Evolutionary conservation across 2,329 filamentous ascomycete genomes (phyloP).

Genomic region (Exophiala aquamarina): DNA sequence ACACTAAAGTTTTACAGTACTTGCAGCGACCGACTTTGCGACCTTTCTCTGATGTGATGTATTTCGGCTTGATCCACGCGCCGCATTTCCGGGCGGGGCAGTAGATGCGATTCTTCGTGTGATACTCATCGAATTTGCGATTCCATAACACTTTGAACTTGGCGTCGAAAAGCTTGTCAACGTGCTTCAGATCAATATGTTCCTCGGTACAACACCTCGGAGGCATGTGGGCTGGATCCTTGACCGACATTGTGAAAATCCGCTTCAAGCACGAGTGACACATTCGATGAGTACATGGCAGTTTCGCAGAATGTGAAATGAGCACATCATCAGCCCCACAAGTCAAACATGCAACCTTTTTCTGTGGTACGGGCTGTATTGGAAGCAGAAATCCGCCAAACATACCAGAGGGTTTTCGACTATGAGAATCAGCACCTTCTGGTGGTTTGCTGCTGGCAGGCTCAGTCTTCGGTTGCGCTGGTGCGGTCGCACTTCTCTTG

Average conservation of each 20-base stretch:
- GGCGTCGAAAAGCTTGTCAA: constrained; percentile 70
- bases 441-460: constrained; percentile 7
- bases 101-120: constrained; percentile 72
- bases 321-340: constrained; percentile 70
- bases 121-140: constrained; percentile 73
- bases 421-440: constrained; percentile 6
- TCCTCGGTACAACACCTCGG: constrained; percentile 75
- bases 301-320: constrained; percentile 63
- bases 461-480: constrained; percentile 10
- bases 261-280: constrained; percentile 74
- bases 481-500: constrained; percentile 21
- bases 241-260: constrained; percentile 72
- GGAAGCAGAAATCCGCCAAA: constrained; percentile 19
- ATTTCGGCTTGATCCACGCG: constrained; percentile 73
- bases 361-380: constrained; percentile 17
- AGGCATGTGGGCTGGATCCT: constrained; percentile 78
- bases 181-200: constrained; percentile 72
- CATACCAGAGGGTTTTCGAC: constrained; percentile 10
- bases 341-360: constrained; percentile 68
- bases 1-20: constrained; percentile 72
- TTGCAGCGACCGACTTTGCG: constrained; percentile 69
- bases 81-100: constrained; percentile 73
- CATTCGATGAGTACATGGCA: constrained; percentile 79
- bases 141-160: constrained; percentile 80
- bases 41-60: constrained; percentile 60